Evolutionary conservation across 2,329 filamentous ascomycete species (phyloP).

Genomic region (Monosporascus sp.): DNA sequence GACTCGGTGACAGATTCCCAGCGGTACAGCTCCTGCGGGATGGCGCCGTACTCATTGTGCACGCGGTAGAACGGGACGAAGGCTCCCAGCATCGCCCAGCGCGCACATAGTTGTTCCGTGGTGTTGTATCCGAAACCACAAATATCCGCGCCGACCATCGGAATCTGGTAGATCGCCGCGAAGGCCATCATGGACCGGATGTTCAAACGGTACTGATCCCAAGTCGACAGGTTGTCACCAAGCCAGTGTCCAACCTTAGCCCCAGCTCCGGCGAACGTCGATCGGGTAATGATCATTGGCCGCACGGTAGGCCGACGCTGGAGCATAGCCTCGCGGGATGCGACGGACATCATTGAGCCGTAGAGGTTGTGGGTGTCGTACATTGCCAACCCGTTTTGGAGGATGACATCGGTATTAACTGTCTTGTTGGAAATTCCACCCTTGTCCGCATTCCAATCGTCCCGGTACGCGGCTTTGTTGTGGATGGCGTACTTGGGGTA

Average conservation of each 20-base stretch:
- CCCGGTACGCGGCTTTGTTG: constrained; percentile 49
- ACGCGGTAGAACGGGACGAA: constrained; percentile 74
- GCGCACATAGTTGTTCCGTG: constrained; percentile 63
- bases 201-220: constrained; percentile 53
- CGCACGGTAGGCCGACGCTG: constrained; percentile 57
- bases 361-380: constrained; percentile 78
- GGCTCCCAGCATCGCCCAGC: constrained; percentile 70
- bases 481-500: constrained; percentile 60
- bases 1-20: constrained; percentile 58
- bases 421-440: constrained; percentile 52
- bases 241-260: constrained; percentile 57
- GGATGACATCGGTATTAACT: constrained; percentile 61
- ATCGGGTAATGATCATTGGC: constrained; percentile 69
- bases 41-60: constrained; percentile 51
- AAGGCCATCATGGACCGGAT: constrained; percentile 58
- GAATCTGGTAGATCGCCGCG: constrained; percentile 60
- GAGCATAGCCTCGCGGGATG: constrained; percentile 62
- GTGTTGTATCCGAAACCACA: constrained; percentile 70
- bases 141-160: constrained; percentile 67
- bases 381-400: constrained; percentile 60
- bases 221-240: constrained; percentile 52
- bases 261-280: constrained; percentile 70
- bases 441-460: constrained; percentile 35
- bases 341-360: constrained; percentile 68
- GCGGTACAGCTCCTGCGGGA: constrained; percentile 68